Conservation (phyloP, 2,329 filamentous ascomycete genomes). For the Cladosporium oxysporum region DNA sequence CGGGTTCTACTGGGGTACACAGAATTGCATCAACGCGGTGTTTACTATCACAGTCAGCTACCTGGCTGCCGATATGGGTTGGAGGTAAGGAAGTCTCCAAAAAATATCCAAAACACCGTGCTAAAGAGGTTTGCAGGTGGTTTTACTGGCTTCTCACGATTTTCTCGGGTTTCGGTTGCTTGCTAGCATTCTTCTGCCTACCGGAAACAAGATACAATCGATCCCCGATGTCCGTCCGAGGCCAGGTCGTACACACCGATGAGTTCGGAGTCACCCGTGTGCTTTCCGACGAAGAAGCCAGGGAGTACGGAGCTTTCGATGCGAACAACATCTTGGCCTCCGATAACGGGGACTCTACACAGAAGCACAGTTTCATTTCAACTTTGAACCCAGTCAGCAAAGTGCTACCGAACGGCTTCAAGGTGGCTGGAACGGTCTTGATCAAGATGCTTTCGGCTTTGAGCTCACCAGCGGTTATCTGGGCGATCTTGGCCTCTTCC, state of each 20-base stretch:
- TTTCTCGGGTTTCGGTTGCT: conserved; percentile 38
- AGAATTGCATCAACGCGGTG: conserved; percentile 39
- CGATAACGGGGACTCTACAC: neutral
- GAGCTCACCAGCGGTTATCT: conserved; percentile 43
- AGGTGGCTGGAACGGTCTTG: conserved; percentile 24
- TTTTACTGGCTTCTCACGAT: conserved; percentile 47
- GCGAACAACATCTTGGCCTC: neutral
- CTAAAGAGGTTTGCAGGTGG: conserved; percentile 29
- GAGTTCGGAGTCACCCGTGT: conserved; percentile 43
- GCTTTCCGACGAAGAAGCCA: conserved; percentile 37
- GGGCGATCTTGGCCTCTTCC: conserved; percentile 41
- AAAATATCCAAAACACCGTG: neutral
- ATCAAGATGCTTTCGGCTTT: conserved; percentile 39
- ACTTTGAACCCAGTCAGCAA: conserved; percentile 24
- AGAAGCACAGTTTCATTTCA: conserved; percentile 22
- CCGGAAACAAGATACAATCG: conserved; percentile 47
- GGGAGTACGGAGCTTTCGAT: conserved; percentile 17
- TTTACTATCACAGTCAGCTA: conserved; percentile 42
- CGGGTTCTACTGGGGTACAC: conserved; percentile 44
- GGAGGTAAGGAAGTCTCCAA: conserved; percentile 30
- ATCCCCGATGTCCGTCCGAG: conserved; percentile 37
- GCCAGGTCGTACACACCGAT: conserved; percentile 42
- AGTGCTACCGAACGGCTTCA: conserved; percentile 22
- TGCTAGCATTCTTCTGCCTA: conserved; percentile 43
- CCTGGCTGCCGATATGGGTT: conserved; percentile 39